Base-by-base conservation (phyloP, 352 stramenopile genomes). In the Globisporangium nunn region DNA sequence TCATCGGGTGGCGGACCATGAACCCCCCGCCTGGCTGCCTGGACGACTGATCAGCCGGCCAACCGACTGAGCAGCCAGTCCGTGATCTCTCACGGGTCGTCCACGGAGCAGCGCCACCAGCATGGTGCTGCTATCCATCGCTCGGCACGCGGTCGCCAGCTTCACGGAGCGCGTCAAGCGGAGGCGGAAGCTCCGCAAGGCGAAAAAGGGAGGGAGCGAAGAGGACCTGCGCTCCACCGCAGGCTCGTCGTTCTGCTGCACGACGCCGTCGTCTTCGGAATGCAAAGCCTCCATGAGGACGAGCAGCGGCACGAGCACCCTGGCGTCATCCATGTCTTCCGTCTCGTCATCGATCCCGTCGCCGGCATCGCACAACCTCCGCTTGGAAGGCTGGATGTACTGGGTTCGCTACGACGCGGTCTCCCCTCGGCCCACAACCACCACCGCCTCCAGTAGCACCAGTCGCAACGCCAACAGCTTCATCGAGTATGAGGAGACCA, bases 361-460 rank as follows among this genome's bases (percentile, higher is more conserved):
- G 8, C 39, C 51, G 29, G 37, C 50, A 18, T 39, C 59, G 18
- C 63, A 61, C 12, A 71, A 70, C 43, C 51, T 66, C 3, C 66
- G 64, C 1, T 30, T 72, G 12, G 58, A 74, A 46, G 63, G 59
- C 23, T 78, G 70, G 70, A 78, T 78, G 70, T 78, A 70, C 61
- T 78, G 70, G 70, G 61, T 56, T 18, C 66, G 66, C 15, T 62
- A 54, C 37, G 64, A 72, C 17, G 40, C 33, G 11, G 50, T 45
- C 10, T 39, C 48, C 3, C 10, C 17, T 14, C 48, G 23, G 23
- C 48, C 23, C 23, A 23, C 33, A 37, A 37, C 33, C 33, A 37
- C 33, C 33, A 37, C 33, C 33, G 10, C 33, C 33, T 11, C 33
- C 33, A 37, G 33, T 37, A 37, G 33, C 33, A 37, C 23, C 23